phyloP scores from a whole-genome alignment of 345 rosid genomes.

The Chamaenerion angustifolium region DNA sequence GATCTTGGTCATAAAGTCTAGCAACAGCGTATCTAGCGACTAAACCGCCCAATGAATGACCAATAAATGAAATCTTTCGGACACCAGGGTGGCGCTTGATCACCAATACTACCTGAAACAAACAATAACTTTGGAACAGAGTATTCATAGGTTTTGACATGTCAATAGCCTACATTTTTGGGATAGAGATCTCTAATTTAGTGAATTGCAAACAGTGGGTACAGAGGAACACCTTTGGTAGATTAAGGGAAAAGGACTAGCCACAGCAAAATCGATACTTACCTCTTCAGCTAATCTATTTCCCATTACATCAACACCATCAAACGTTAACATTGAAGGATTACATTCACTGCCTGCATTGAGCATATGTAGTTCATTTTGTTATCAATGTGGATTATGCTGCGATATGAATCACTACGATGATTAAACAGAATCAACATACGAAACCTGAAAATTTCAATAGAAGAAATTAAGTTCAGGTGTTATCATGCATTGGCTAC shows the following conservation, averaged over 20 bases:
- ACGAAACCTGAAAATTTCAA: too few relatives aligned
- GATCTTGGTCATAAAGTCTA: constrained; percentile 39
- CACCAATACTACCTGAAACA: constrained; percentile 58
- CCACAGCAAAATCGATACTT: constrained; percentile 1
- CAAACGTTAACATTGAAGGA: constrained; percentile 43
- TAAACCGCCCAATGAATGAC: constrained; percentile 87
- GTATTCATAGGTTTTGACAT: background rate
- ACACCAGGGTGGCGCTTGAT: constrained; percentile 36
- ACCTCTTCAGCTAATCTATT: constrained; percentile 82
- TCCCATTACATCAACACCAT: constrained; percentile 90
- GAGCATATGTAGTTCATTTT: constrained; percentile 6
- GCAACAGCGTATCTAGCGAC: constrained; percentile 78
- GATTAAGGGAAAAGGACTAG: background rate
- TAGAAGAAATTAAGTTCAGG: too few relatives aligned
- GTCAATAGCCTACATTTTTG: background rate
- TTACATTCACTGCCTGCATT: constrained; percentile 65
- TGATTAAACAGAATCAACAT: too few relatives aligned
- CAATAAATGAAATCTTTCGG: constrained; percentile 61
- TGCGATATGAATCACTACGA: background rate
- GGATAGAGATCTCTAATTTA: background rate
- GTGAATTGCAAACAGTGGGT: background rate
- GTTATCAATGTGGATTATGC: background rate
- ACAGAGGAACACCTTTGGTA: background rate
- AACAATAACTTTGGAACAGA: constrained; percentile 8
- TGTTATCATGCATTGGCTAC: too few relatives aligned